A percentile compares a stretch with the other conserved stretches of the same genome.
Conservation (phyloP, 257 asterid species). For the Ajuga chamaepitys region DNA sequence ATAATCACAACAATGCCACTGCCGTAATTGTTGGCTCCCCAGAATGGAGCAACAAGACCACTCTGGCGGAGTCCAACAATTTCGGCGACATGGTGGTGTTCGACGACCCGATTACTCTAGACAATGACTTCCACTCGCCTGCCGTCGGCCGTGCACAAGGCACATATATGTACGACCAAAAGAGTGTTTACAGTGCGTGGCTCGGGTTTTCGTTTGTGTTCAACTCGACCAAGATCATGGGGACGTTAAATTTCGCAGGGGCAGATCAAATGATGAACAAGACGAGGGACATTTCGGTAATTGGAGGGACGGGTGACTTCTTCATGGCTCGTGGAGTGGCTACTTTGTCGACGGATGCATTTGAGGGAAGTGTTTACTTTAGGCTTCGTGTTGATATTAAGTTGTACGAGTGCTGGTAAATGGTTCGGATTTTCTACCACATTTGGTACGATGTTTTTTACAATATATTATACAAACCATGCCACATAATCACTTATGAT, state of each 20-base stretch:
- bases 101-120: conserved; percentile 73
- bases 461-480: no score
- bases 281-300: conserved; percentile 71
- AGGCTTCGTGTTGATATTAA: conserved; percentile 54
- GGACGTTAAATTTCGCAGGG: conserved; percentile 61
- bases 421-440: no score
- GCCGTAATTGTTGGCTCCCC: conserved; percentile 63
- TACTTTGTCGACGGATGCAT: conserved; percentile 56
- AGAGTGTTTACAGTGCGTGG: conserved; percentile 51
- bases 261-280: conserved; percentile 71
- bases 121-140: conserved; percentile 52
- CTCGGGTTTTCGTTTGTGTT: conserved; percentile 60
- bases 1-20: conserved; percentile 60
- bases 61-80: conserved; percentile 27
- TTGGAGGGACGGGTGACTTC: conserved; percentile 88
- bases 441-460: no score
- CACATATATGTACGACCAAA: conserved; percentile 48
- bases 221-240: conserved; percentile 49
- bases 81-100: conserved; percentile 64
- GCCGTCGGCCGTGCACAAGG: conserved; percentile 85
- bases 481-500: no score
- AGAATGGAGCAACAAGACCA: conserved; percentile 54
- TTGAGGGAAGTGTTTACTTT: conserved; percentile 65
- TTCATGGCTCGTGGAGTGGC: conserved; percentile 85
- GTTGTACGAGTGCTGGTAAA: conserved; percentile 67